Evolutionary conservation across 768 basidiomycete genomes (phyloP), one percentile per base, ranked within the genome.

Genomic region (Hortiboletus campestris): DNA sequence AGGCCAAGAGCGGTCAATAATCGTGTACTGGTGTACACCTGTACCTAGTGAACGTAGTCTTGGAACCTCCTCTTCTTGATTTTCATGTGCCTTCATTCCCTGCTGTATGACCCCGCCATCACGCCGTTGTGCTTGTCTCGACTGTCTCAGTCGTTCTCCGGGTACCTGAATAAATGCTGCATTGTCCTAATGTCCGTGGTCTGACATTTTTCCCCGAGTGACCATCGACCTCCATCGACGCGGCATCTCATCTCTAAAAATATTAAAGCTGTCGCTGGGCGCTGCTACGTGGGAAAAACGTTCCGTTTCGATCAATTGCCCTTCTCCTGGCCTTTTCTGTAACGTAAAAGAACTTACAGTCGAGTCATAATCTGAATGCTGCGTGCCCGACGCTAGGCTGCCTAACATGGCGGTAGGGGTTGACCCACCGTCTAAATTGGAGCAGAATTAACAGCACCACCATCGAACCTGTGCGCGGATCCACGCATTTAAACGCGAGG

Each of bases 331-430:
- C n/a, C 56, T 22, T 17, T 20, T 19, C 16, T 9, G 19, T 46
- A 28, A 56, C 59, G 48, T 61, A 60, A 60, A 39, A 4, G 20
- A 36, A 29, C 25, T 25, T 25, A 46, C 29, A 12, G 17, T 25
- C 32, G n/a, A 25, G 25, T 25, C 25, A 34, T 25, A 2, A 42
- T 28, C 17, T 12, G 13, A 40, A 46, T 38, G 40, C 20, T 41
- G 22, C 34, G 44, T 55, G 20, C 31, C 47, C 44, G 29, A 25
- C 19, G 43, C 19, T 31, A 25, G 25, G 25, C 32, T 45, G 36
- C 25, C 25, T 32, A 12, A 12, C 11, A 13, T 34, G 13, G 32
- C 32, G 32, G 32, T 34, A 34, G 32, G 32, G 32, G 4, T 11
- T 10, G n/a, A 44, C 25, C 16, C 6, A 28, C 42, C 31, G n/a